Percentiles rank a stretch among this genome's conserved stretches.
These are phyloP conservation scores for Salmacisia buchloeana DNA, from an alignment of 1,284 basidiomycete genomes.

Conservation along the genomic window DNA sequence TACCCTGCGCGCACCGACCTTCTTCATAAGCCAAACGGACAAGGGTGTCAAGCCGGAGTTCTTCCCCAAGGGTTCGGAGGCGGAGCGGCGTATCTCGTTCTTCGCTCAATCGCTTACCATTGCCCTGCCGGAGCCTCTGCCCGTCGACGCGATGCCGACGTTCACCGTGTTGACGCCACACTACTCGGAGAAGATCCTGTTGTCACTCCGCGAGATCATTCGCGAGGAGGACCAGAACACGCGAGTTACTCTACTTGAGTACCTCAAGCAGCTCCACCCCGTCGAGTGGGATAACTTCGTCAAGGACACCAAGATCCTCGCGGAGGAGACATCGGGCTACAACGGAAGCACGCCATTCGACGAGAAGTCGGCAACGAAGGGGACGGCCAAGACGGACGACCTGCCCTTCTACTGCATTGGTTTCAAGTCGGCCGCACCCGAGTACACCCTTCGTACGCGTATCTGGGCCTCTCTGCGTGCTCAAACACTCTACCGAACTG, in stretches of 20 bases:
- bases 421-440: slow-evolving; percentile 96
- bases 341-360: slow-evolving; percentile 67
- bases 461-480: slow-evolving; percentile 98
- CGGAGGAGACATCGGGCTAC: slow-evolving; percentile 86
- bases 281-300: slow-evolving; percentile 99
- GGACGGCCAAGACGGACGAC: slow-evolving; percentile 64
- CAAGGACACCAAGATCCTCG: slow-evolving; percentile 97
- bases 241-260: slow-evolving; percentile 49
- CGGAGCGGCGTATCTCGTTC: slow-evolving; percentile 51
- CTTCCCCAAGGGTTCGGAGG: slow-evolving; percentile 50
- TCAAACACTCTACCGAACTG: slow-evolving; percentile 95
- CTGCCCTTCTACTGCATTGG: slow-evolving; percentile 98
- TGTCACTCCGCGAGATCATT: slow-evolving; percentile 50
- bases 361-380: slow-evolving; percentile 42
- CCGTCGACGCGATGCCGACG: slow-evolving; percentile 50
- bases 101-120: slow-evolving; percentile 50
- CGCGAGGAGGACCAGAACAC: slow-evolving; percentile 51
- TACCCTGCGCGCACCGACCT: slow-evolving; percentile 49
- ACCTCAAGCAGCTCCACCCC: slow-evolving; percentile 95
- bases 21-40: slow-evolving; percentile 50
- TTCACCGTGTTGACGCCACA: slow-evolving; percentile 50
- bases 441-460: slow-evolving; percentile 95
- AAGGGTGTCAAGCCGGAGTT: slow-evolving; percentile 49
- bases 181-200: slow-evolving; percentile 50
- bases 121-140: slow-evolving; percentile 46